A percentile compares a stretch with the other conserved stretches of the same genome.
Conservation (phyloP, 345 rosid species). For the Gossypium thurberi region DNA sequence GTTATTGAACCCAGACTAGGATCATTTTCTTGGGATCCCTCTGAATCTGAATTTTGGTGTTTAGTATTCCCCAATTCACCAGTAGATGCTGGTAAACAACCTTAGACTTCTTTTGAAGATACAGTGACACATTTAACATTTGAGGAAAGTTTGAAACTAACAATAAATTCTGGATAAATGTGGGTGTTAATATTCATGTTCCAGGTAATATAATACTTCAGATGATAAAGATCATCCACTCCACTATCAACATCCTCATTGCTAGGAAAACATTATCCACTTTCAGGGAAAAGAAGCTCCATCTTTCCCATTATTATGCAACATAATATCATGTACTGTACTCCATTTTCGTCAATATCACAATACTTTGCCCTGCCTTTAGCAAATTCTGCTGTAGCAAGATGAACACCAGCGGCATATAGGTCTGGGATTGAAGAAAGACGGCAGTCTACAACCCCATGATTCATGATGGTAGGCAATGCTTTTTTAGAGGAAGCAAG, state of each 20-base stretch:
- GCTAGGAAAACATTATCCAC: constrained; percentile 52
- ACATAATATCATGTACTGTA: constrained; percentile 58
- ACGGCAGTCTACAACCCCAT: constrained; percentile 66
- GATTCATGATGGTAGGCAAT: constrained; percentile 33
- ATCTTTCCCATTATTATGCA: constrained; percentile 84
- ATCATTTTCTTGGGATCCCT: constrained; percentile 44
- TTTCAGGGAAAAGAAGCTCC: constrained; percentile 61
- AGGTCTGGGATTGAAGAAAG: constrained; percentile 40
- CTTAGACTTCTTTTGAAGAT: constrained; percentile 28
- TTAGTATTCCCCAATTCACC: constrained; percentile 28
- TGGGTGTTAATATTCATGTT: constrained; percentile 80
- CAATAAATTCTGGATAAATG: constrained; percentile 74
- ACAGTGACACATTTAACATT: constrained; percentile 47
- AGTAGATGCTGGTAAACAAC: constrained; percentile 12
- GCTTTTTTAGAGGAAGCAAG: constrained; percentile 60
- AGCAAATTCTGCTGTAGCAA: constrained; percentile 48
- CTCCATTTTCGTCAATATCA: constrained; percentile 85
- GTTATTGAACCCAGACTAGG: constrained; percentile 55
- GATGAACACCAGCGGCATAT: constrained; percentile 74
- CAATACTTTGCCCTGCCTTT: constrained; percentile 70
- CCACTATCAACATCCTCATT: constrained; percentile 71
- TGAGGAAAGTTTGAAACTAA: constrained; percentile 72
- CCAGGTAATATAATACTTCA: constrained; percentile 66
- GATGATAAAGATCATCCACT: constrained; percentile 63
- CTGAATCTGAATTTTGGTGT: constrained; percentile 27